Evolutionary conservation across 768 basidiomycete species (phyloP).

Genomic region (Xerocomellus chrysenteron): DNA sequence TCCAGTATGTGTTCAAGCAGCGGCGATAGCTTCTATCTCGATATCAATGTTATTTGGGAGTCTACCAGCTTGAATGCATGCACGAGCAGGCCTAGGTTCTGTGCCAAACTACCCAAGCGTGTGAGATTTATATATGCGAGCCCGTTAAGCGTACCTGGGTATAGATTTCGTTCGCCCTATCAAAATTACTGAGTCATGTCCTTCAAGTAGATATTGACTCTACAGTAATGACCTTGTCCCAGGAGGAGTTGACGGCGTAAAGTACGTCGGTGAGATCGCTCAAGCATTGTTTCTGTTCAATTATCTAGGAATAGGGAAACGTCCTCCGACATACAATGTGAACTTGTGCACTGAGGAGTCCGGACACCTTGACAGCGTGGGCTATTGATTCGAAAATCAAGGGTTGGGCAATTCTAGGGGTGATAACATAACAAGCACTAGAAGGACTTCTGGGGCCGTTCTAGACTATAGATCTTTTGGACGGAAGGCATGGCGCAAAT

Average conservation of each 20-base stretch:
- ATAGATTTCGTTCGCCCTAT: constrained; percentile 57
- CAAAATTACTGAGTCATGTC: constrained; percentile 52
- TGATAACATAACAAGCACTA: constrained; percentile 4
- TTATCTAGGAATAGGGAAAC: neutral
- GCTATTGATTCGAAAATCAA: constrained; percentile 32
- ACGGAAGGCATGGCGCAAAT: constrained; percentile 41
- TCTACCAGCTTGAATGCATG: constrained; percentile 71
- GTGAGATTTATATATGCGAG: neutral
- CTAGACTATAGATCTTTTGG: constrained; percentile 53
- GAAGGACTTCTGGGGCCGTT: constrained; percentile 35
- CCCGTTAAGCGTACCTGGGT: constrained; percentile 40
- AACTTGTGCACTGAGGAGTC: constrained; percentile 59
- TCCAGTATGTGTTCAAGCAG: constrained; percentile 9
- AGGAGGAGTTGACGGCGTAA: constrained; percentile 52
- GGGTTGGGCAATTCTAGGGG: neutral
- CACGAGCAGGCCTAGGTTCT: constrained; percentile 66
- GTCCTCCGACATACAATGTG: constrained; percentile 47
- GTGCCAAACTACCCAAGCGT: constrained; percentile 40
- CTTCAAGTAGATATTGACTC: constrained; percentile 61
- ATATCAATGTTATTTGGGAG: constrained; percentile 69
- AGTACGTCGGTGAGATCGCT: constrained; percentile 52
- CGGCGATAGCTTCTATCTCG: constrained; percentile 72
- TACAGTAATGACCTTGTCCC: constrained; percentile 51
- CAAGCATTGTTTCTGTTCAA: constrained; percentile 53
- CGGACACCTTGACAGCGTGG: constrained; percentile 56